These are phyloP conservation scores for Arachis hypogaea DNA, from an alignment of 306 rosid genomes.

Conservation along the genomic window DNA sequence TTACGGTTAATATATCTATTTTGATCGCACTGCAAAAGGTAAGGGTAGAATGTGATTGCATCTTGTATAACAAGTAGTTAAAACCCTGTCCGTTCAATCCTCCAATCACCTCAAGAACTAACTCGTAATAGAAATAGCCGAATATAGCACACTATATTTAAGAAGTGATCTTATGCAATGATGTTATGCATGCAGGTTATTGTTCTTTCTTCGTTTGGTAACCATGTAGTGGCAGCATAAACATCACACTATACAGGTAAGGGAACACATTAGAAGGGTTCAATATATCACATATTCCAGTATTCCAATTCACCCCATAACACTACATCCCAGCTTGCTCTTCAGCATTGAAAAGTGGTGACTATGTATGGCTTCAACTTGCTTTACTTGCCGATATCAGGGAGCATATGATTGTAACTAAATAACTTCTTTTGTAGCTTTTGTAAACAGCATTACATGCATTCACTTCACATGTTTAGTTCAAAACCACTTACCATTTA, in stretches of 20 bases:
- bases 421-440: constrained; percentile 4
- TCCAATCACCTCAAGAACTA: constrained; percentile 18
- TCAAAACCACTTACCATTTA: constrained; percentile 45
- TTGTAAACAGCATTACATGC: not conserved
- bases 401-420: constrained; percentile 21
- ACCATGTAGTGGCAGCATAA: constrained; percentile 1
- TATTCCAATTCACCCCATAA: constrained; percentile 17
- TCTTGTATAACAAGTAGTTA: not conserved
- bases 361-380: constrained; percentile 2
- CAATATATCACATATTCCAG: constrained; percentile 11
- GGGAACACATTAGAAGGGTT: constrained; percentile 13
- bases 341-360: not conserved
- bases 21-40: not conserved
- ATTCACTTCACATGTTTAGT: constrained; percentile 1
- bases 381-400: not conserved
- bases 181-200: not conserved
- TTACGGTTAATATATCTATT: constrained; percentile 17
- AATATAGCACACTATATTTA: constrained; percentile 5
- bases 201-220: not conserved
- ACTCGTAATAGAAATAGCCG: not conserved
- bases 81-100: constrained; percentile 2
- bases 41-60: not conserved
- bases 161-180: not conserved
- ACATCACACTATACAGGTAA: constrained; percentile 7
- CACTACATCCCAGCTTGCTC: not conserved